Conservation (phyloP, 2,329 filamentous ascomycete genomes). For the Domatiomyces globalis region DNA sequence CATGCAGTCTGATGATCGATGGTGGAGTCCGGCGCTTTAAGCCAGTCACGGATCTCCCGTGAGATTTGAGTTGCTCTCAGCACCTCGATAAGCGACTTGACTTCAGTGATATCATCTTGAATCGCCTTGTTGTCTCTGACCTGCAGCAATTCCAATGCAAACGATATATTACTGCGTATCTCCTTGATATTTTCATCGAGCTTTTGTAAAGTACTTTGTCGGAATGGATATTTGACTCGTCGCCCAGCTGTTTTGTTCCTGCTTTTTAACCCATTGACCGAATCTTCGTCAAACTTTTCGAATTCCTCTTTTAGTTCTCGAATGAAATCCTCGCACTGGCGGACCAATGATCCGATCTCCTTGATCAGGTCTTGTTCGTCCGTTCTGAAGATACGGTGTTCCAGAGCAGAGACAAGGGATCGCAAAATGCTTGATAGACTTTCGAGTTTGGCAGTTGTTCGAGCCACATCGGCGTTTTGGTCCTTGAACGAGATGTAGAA, state of each 20-base stretch:
- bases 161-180: constrained; percentile 19
- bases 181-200: constrained; percentile 16
- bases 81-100: constrained; percentile 17
- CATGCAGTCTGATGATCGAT: constrained; percentile 23
- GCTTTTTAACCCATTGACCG: constrained; percentile 1
- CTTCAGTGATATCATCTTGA: constrained; percentile 19
- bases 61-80: constrained; percentile 9
- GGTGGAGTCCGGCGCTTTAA: constrained; percentile 25
- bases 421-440: constrained; percentile 18
- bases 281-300: constrained; percentile 16
- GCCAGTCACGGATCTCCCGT: constrained; percentile 20
- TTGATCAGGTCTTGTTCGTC: constrained; percentile 15
- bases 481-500: constrained; percentile 22
- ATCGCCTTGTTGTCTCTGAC: constrained; percentile 15
- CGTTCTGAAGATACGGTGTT: constrained; percentile 14
- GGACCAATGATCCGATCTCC: constrained; percentile 16
- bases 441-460: constrained; percentile 18
- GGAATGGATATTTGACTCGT: constrained; percentile 19
- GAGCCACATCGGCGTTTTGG: constrained; percentile 18
- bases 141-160: constrained; percentile 23
- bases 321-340: constrained; percentile 19
- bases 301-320: constrained; percentile 18
- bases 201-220: no score
- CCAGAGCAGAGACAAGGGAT: constrained; percentile 10
- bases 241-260: constrained; percentile 6